Base-by-base conservation (phyloP, 805 yeast genomes). In the Ogataea glucozyma region DNA sequence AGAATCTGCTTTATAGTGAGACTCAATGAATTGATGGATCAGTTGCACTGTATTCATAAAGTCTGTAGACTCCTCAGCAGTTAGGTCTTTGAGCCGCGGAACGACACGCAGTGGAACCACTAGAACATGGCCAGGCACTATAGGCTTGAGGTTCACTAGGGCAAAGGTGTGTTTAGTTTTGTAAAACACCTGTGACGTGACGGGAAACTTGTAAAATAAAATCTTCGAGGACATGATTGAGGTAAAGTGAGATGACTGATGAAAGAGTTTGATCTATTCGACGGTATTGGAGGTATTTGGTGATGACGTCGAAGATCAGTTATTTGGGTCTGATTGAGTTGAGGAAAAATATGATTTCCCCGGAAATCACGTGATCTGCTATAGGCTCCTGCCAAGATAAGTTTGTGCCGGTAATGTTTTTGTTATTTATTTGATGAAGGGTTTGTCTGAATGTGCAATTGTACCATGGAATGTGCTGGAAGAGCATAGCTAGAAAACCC, bases 71-170 rank as follows among this genome's bases (percentile, higher is more conserved):
- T 93, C 98, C 41, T 80, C 89, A 0, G 69, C 65, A 2, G 83
- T 75, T 38, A 93, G 71, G 51, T 88, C 95, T 18, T 79, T 73
- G 37, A 93, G 69, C 16, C 89, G 67, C 4, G 77, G 66, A 12
- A 83, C 88, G 0, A 71, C 69, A 34, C 97, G 67, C n/a, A 77
- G 61, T 1, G 98, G 98, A 4, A 89, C 91, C 10, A 93, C 80
- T 11, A 93, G 70, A 0, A 89, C 91, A 67, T 93, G 99, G 1
- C 99, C 99, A 0, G 96, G 93, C 0, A 88, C 86, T 38, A 95
- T 69, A 0, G 99, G 99, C 62, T 88, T 88, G 39, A 95, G 63
- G 61, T 93, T 93, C 20, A 95, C 99, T 35, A 93, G 65, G 0
- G 96, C 97, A 67, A 72, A 95, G 1, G 93, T 76, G 61, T 76